Base-by-base conservation (phyloP, 2,329 filamentous ascomycete genomes). In the Diplocarpon mali region DNA sequence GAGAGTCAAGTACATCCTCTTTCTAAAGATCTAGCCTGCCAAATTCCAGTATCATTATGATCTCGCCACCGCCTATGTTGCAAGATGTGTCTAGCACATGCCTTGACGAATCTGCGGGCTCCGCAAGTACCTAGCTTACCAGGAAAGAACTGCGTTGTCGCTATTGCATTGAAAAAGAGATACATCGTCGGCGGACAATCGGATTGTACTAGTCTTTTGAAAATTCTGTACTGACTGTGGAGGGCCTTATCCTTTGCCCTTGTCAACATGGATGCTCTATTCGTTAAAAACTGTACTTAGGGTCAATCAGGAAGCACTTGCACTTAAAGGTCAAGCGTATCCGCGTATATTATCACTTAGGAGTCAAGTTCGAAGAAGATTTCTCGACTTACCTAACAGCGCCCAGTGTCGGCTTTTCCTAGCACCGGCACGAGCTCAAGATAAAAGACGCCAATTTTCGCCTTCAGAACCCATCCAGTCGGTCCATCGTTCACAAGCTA, bases 301-400 rank as follows among this genome's bases (percentile, higher is more conserved):
- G 53, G 38, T 32, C 15, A 15, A 14, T 13, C 32, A 29, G 40
- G 39, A 31, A 42, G 37, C 34, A 49, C 44, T 44, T 47, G 42
- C 44, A 42, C 45, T 47, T 44, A 43, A 38, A 27, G 42, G 39
- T 35, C 34, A 35, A 41, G 46, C 39, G 44, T 50, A 35, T 14
- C 52, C 51, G 51, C 47, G 44, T 54, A 56, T 35, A 49, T 47
- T 53, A 48, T 50, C 48, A 51, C 50, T 57, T 57, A 54, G 44
- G 42, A 48, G 53, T 48, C 43, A 41, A 38, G 38, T 31, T 31
- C 32, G 24, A 46, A 35, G 28, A 37, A 36, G 17, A 44, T 38
- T 44, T 34, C 39, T 45, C 35, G 42, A 41, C 43, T 44, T 52
- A 53, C 47, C 45, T 53, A 49, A 50, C 43, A 45, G 44, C 44